Evolutionary conservation across 495 filamentous ascomycete species (phyloP), one percentile per base, ranked within the genome.

Genomic region (Xylaria sp.): DNA sequence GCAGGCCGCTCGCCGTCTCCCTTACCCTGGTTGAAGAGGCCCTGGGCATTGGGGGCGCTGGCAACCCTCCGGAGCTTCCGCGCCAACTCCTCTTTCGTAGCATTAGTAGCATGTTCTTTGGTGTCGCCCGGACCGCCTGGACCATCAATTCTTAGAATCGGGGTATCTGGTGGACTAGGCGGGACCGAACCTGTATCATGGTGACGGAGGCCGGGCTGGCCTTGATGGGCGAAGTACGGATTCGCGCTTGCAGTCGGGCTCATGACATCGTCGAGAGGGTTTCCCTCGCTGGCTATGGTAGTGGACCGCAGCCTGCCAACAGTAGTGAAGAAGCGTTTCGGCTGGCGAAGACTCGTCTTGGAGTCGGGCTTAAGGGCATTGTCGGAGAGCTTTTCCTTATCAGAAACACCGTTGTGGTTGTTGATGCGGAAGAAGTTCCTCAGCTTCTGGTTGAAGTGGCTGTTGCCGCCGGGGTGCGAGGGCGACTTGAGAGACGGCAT

Each of bases 351-450:
- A 69, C 89, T 82, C 71, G 87, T 88, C 78, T 93, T 95, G 75
- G 81, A 83, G 15, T 86, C 80, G 24, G 84, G 72, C 68, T 80
- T 82, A 62, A 82, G 74, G 57, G 72, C 46, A 77, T 80, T 77
- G 70, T 80, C 81, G 66, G 80, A 84, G 70, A 75, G 82, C 75
- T 80, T 82, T 73, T 82, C 81, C 44, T 77, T 75, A 52, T 78
- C 81, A 63, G 77, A 78, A 66, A 81, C 80, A 61, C 76, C 78
- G 37, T 78, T 79, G 46, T 86, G 85, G 75, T 85, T 92, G 81
- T 92, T 97, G 84, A 98, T 97, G 76, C 96, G 93, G 85, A 99
- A 99, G 85, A 98, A 98, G 80, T 95, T 97, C 88, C 92, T 97
- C 80, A 99, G 89, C 80, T 91, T 94, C 78, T 95, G 92, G 43